Evolutionary conservation across 139 green algal species (phyloP), one percentile per base, ranked within the genome.

Genomic region (Chlamydomonas schloesseri): DNA sequence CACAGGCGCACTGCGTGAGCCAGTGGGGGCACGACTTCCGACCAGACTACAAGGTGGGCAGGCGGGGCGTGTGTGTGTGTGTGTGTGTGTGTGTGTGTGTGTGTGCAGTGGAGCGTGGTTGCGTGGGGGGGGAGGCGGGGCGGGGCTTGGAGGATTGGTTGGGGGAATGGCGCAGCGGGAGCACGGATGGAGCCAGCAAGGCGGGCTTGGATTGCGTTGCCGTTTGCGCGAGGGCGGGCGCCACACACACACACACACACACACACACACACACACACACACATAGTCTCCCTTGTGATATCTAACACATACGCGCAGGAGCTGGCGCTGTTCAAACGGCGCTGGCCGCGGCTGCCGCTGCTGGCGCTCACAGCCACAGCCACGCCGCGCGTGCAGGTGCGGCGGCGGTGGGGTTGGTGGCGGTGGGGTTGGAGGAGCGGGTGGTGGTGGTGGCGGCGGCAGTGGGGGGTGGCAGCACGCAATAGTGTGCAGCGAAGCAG

Each of bases 1-100:
- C 57, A 3, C 69, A 73, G 71, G 87, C 93, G 65, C 93, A 97
- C 80, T 97, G 94, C 72, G 91, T 97, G 5, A 92, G 82, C 26
- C 76, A 97, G 62, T 99, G 98, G 98, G 98, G 97, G 0, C 96
- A 98, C 71, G 95, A 98, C 89, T 98, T 98, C 90, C 82, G 89
- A 85, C 89, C 71, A 0, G 42, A 9, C 20, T 50, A 50, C 42
- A 50, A 50, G 42, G 42, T 50, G 42, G 5, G 42, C 8, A 8
- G 5, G 42, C 8, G 42, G 42, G 42, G 42, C 8, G 42, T 50
- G 42, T 64, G 55, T 64, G 10, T 64, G 55, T 64, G 55, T 64
- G 55, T 64, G 5, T 64, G 55, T 64, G 55, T 64, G 55, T 64
- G 5, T 64, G 55, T 64, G 55, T 64, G 15, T 69, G 62, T 31